phyloP scores from a whole-genome alignment of 371 early-diverging fungal species.

The Blakeslea trispora region DNA sequence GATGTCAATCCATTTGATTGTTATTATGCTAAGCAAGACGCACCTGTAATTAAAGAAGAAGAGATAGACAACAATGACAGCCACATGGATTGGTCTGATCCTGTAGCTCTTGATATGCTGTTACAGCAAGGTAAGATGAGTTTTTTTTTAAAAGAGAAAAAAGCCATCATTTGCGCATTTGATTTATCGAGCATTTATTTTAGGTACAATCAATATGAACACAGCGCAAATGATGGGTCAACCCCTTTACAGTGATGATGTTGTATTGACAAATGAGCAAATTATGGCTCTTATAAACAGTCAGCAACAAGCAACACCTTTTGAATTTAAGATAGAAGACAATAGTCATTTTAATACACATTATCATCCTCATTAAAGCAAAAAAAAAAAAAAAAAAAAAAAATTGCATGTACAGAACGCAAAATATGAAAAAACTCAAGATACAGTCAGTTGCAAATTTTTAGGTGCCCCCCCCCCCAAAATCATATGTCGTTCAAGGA shows the following conservation, averaged over 20 bases:
- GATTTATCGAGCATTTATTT: not conserved
- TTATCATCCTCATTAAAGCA: not conserved
- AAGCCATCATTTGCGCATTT: too few relatives aligned
- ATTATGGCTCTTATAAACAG: conserved; percentile 13
- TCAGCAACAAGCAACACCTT: conserved; percentile 8
- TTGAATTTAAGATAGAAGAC: conserved; percentile 15
- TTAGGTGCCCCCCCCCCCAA: too few relatives aligned
- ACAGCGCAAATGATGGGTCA: conserved; percentile 13
- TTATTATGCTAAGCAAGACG: conserved; percentile 19
- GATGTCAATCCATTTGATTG: conserved; percentile 26
- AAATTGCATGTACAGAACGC: too few relatives aligned
- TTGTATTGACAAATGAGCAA: conserved; percentile 18
- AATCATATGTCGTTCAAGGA: too few relatives aligned
- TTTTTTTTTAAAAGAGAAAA: too few relatives aligned
- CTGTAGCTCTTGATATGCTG: conserved; percentile 12
- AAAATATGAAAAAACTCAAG: too few relatives aligned
- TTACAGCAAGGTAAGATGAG: conserved; percentile 20
- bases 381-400: too few relatives aligned
- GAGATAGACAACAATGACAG: not conserved
- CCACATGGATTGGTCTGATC: conserved; percentile 20
- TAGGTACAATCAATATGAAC: conserved; percentile 14
- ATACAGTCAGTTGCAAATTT: too few relatives aligned
- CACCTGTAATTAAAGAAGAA: conserved; percentile 15
- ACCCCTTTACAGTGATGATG: conserved; percentile 16
- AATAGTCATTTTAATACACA: not conserved